Percentiles rank a stretch among this genome's conserved stretches.
Conservation (phyloP, 2,329 filamentous ascomycete genomes). For the Endothia cerciana region DNA sequence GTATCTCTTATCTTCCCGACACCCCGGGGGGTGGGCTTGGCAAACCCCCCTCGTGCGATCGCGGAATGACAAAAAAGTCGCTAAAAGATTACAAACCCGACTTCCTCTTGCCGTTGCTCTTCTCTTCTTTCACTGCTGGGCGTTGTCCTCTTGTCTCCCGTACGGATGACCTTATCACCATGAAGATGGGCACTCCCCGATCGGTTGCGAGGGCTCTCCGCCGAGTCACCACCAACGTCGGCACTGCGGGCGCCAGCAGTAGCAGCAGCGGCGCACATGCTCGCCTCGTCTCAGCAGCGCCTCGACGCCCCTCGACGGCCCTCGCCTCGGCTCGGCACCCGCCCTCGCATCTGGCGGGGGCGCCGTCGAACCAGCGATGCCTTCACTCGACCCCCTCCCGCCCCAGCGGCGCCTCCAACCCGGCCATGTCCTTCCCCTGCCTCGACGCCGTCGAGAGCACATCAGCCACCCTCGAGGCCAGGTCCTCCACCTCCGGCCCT, state of each 20-base stretch:
- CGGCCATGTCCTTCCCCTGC: slow-evolving; percentile 87
- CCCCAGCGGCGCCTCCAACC: slow-evolving; percentile 65
- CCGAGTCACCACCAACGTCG: slow-evolving; percentile 17
- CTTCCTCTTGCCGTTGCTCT: background rate
- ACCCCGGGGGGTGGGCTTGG: background rate
- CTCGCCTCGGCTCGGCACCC: background rate
- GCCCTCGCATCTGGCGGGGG: background rate
- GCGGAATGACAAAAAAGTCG: slow-evolving; percentile 5
- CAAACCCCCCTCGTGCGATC: background rate
- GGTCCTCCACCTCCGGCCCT: slow-evolving; percentile 73
- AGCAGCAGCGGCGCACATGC: background rate
- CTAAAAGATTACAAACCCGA: background rate
- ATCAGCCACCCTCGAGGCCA: slow-evolving; percentile 71
- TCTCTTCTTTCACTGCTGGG: too few relatives aligned
- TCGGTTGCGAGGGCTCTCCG: slow-evolving; percentile 30
- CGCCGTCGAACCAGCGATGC: slow-evolving; percentile 11
- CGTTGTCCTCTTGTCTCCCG: too few relatives aligned
- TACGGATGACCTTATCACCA: background rate
- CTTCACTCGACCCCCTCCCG: slow-evolving; percentile 33
- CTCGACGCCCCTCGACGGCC: background rate
- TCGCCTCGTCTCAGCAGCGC: slow-evolving; percentile 8
- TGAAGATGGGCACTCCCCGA: slow-evolving; percentile 23
- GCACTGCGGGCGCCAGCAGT: background rate
- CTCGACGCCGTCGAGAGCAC: slow-evolving; percentile 82
- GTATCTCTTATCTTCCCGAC: slow-evolving; percentile 15